Conservation (phyloP, 192 early-diverging fungal species). For the Chytriomyces sp. region DNA sequence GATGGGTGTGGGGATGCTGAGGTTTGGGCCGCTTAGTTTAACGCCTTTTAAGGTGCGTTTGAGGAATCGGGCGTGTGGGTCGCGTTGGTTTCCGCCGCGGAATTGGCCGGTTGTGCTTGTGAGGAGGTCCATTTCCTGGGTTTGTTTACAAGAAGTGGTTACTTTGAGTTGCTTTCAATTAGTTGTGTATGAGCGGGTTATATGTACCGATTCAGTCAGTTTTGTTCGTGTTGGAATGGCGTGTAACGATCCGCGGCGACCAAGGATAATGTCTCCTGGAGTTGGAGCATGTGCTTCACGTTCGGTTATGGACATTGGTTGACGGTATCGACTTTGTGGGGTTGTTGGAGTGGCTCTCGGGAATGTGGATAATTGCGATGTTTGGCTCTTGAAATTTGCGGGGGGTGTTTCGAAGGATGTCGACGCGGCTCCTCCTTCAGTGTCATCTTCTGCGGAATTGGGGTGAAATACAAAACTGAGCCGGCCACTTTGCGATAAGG, state of each 20-base stretch:
- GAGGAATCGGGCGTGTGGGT: constrained; percentile 25
- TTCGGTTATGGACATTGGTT: constrained; percentile 46
- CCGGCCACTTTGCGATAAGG: neutral
- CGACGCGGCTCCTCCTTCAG: too few relatives aligned
- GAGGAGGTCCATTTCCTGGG: constrained; percentile 33
- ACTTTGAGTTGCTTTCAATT: too few relatives aligned
- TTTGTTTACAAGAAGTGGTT: too few relatives aligned
- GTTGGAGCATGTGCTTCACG: neutral
- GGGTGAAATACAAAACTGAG: too few relatives aligned
- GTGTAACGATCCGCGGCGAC: constrained; percentile 18
- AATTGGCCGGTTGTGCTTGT: constrained; percentile 35
- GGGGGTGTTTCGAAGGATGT: constrained; percentile 77
- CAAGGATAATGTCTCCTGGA: constrained; percentile 20
- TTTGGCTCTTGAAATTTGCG: too few relatives aligned
- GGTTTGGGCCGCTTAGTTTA: constrained; percentile 15
- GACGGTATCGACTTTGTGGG: constrained; percentile 45
- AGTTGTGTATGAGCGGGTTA: neutral
- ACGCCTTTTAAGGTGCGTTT: constrained; percentile 20
- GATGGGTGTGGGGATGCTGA: constrained; percentile 3
- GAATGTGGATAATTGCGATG: too few relatives aligned
- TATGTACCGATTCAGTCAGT: constrained; percentile 14
- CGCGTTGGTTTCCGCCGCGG: constrained; percentile 22
- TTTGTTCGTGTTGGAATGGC: constrained; percentile 18
- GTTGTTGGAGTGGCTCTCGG: too few relatives aligned
- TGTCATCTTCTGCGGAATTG: too few relatives aligned